Base-by-base conservation (phyloP, 208 protist species). In the Naegleria lovaniensis region DNA sequence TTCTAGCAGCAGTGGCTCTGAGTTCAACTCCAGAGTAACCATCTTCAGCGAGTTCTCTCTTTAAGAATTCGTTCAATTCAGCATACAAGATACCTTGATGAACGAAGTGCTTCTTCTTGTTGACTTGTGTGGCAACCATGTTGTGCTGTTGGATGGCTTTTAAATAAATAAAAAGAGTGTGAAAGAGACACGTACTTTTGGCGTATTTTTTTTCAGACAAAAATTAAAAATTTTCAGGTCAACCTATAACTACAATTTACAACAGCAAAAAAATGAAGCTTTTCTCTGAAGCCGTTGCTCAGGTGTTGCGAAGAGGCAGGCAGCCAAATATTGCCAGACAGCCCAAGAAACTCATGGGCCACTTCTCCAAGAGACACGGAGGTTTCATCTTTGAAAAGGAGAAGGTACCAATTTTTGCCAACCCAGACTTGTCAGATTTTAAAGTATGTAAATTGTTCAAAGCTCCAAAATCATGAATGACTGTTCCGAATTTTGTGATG, bases 41-140 rank as follows among this genome's bases (percentile, higher is more conserved):
- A 88, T 99, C 98, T 93, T 99, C 98, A 88, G 96, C 96, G 36
- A 99, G 96, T 95, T 99, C 98, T 92, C 98, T 95, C 91, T 97
- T 98, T 67, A 99, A 95, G 90, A 99, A 98, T 94, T 99, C 99
- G 95, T 99, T 99, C 85, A 99, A 96, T 95, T 99, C 99, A 91
- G 99, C 98, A 95, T 98, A 99, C 96, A 99, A 99, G 41, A 99
- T 97, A 92, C 99, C 99, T 93, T 99, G 98, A 92, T 96, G 96
- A 84, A 99, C 96, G 95, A 99, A 99, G 97, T 99, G 13, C 22
- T 85, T 79, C 29, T 79, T 79, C 29, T 79, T 79, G 67, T 79
- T 79, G n/a, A 79, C 25, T 19, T 79, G 19, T 13, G 16, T 19
- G 16, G n/a, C 25, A n/a, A 79, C 29, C 29, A 36, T 36, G 29